Evolutionary conservation across 352 stramenopile genomes (phyloP), one percentile per base, ranked within the genome.

Genomic region (Phytophthora aleatoria): DNA sequence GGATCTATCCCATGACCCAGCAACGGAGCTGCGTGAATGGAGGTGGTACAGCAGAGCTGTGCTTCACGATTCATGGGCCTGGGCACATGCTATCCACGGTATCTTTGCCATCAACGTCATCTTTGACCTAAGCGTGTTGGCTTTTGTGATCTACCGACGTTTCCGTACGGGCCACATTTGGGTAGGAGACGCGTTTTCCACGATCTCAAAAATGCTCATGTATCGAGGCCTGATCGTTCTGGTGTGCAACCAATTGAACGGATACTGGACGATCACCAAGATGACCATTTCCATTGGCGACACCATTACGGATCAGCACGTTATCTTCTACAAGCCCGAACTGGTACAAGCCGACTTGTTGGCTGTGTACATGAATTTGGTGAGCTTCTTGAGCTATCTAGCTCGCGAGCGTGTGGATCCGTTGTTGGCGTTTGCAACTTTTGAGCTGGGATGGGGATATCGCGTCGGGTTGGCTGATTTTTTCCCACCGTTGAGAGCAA

Each of bases 61-160:
- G 3, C 59, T 83, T 5, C 71, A 68, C 13, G 74, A 87, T 57
- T 73, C 67, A 6, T 87, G 78, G 78, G 67, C 73, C 1, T 87
- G 75, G 78, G 60, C 54, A 1, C 77, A 81, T n/a, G 55, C 67
- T 4, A 38, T 79, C 3, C 76, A 82, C 16, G 41, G 65, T 7
- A 38, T 73, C 15, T 78, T 85, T 9, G 76, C 64, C 10, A 12
- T 67, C 9, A 51, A 49, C 26, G 64, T 61, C 15, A 48, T 80
- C 5, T 59, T 80, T 24, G 55, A 74, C 24, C 43, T 80, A 8
- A 15, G 51, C 2, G 41, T 82, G 10, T 35, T 85, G 16, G 33
- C 63, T 8, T 58, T 85, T 41, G 52, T 79, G 1, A 67, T 73
- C 11, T 74, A 66, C 6, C 73, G 68, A 28, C 76, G 77, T 28